These are phyloP conservation scores for Taphrina deformans DNA, from an alignment of 1,139 yeast species.

Conservation along the genomic window DNA sequence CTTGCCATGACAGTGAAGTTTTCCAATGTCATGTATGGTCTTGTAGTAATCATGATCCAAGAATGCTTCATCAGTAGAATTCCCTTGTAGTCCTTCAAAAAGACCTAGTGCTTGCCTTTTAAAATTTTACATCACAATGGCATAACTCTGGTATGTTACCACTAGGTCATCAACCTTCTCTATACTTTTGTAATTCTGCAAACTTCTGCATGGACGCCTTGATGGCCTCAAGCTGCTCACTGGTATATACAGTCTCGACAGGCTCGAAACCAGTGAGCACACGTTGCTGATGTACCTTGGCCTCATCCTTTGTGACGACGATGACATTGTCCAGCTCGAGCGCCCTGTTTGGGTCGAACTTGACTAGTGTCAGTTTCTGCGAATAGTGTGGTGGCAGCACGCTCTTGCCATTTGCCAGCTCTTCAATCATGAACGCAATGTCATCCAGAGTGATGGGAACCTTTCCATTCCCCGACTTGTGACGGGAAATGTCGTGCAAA, in stretches of 20 bases:
- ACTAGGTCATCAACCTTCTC: not conserved
- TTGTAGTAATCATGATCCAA: too few species aligned
- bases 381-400: slow-evolving; percentile 56
- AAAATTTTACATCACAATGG: too few species aligned
- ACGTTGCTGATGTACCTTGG: slow-evolving; percentile 53
- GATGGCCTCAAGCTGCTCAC: not conserved
- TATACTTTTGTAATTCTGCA: not conserved
- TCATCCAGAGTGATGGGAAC: slow-evolving; percentile 50
- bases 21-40: too few species aligned
- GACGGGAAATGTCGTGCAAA: slow-evolving; percentile 80
- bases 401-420: slow-evolving; percentile 86
- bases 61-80: too few species aligned
- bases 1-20: too few species aligned
- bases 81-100: too few species aligned
- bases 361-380: slow-evolving; percentile 73
- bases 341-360: slow-evolving; percentile 68
- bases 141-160: too few species aligned
- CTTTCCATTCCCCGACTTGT: slow-evolving; percentile 63
- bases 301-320: slow-evolving; percentile 86
- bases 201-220: not conserved
- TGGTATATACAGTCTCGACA: not conserved
- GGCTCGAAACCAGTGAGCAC: not conserved
- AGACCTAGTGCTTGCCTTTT: too few species aligned
- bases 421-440: slow-evolving; percentile 83
- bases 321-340: slow-evolving; percentile 71